These are phyloP conservation scores for Talaromyces nanjingensis DNA, from an alignment of 495 filamentous ascomycete genomes.

Conservation along the genomic window DNA sequence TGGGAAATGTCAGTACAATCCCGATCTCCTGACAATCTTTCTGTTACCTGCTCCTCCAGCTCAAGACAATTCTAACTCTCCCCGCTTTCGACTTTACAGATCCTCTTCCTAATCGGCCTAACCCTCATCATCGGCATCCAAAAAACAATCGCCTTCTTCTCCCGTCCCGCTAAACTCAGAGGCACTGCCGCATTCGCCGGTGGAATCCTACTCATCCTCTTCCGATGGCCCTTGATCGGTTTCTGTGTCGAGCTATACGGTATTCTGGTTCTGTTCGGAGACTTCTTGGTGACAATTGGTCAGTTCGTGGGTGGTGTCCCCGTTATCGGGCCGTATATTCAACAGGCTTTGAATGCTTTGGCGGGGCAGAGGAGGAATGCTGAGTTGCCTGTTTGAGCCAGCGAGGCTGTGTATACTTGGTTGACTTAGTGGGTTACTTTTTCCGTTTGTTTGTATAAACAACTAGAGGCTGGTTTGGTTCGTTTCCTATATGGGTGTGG, in stretches of 20 bases:
- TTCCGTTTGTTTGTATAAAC: background rate
- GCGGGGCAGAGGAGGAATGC: conserved; percentile 62
- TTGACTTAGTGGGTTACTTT: background rate
- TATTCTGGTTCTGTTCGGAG: conserved; percentile 87
- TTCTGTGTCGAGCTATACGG: conserved; percentile 90
- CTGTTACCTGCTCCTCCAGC: background rate
- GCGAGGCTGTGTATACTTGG: background rate
- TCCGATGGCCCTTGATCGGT: conserved; percentile 82
- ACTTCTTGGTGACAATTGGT: conserved; percentile 88
- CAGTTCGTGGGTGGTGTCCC: conserved; percentile 81
- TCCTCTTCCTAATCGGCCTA: conserved; percentile 94
- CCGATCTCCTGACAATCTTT: background rate
- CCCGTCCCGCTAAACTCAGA: conserved; percentile 82
- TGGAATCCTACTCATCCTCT: conserved; percentile 79
- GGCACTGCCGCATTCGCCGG: conserved; percentile 82
- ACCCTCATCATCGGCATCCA: conserved; percentile 90
- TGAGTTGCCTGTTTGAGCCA: conserved; percentile 62
- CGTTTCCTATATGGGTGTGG: background rate
- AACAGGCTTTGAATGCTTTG: conserved; percentile 54
- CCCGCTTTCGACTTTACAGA: conserved; percentile 38
- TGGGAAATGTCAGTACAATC: conserved; percentile 65
- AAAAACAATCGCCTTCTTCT: conserved; percentile 90
- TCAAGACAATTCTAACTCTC: background rate
- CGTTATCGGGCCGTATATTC: conserved; percentile 77
- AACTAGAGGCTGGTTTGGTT: background rate